Conservation (phyloP, 257 asterid genomes). For the Vinca minor region DNA sequence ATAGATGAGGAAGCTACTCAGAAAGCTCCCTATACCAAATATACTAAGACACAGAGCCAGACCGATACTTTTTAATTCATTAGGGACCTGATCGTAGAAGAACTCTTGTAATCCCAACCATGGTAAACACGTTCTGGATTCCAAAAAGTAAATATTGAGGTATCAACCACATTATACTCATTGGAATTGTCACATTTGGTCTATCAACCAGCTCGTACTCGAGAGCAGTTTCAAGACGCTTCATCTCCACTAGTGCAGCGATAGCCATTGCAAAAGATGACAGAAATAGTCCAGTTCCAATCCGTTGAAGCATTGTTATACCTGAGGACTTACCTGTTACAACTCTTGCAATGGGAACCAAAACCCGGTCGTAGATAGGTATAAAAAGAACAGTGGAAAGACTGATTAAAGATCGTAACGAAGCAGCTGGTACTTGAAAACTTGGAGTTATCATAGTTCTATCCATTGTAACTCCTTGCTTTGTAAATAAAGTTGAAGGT, state of each 20-base stretch:
- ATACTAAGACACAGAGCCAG: slow-evolving; percentile 46
- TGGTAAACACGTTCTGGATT: slow-evolving; percentile 36
- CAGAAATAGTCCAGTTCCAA: slow-evolving; percentile 49
- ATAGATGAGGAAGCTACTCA: slow-evolving; percentile 53
- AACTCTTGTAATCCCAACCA: slow-evolving; percentile 64
- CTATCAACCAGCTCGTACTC: slow-evolving; percentile 33
- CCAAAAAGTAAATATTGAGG: slow-evolving; percentile 53
- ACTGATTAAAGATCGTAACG: slow-evolving; percentile 41
- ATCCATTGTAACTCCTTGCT: slow-evolving; percentile 69
- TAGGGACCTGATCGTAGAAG: slow-evolving; percentile 56
- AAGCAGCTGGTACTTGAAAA: slow-evolving; percentile 53
- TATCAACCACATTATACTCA: slow-evolving; percentile 54
- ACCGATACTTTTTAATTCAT: slow-evolving; percentile 48
- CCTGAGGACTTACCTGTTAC: slow-evolving; percentile 44
- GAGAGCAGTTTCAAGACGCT: slow-evolving; percentile 42
- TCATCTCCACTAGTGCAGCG: slow-evolving; percentile 56
- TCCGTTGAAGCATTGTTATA: slow-evolving; percentile 49
- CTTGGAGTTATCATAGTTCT: slow-evolving; percentile 38
- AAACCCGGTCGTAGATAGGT: slow-evolving; percentile 48
- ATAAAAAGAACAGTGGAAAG: slow-evolving; percentile 38
- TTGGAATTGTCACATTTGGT: slow-evolving; percentile 38
- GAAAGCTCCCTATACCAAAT: slow-evolving; percentile 47
- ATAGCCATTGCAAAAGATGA: slow-evolving; percentile 33
- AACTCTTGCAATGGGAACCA: slow-evolving; percentile 40
- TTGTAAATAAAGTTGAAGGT: slow-evolving; percentile 50